Percentiles rank a stretch among this genome's conserved stretches.
phyloP scores from a whole-genome alignment of 441 rosid genomes.

The Syzygium malaccense region DNA sequence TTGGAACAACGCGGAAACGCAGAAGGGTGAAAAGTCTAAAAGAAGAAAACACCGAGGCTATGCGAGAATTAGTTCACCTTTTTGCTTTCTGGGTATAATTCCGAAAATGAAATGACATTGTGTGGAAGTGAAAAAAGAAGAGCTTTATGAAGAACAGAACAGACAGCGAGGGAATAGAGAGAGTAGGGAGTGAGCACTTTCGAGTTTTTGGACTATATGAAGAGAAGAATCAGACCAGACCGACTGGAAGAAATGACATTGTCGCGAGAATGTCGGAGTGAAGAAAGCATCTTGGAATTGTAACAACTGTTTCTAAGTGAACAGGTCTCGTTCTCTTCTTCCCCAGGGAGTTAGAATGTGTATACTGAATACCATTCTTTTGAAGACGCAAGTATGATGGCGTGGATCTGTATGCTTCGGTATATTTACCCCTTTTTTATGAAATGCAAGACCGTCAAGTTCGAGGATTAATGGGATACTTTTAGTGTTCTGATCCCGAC shows the following conservation, averaged over 20 bases:
- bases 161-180: not conserved
- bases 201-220: not conserved
- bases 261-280: not conserved
- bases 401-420: not conserved
- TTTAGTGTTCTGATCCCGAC: not conserved
- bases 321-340: not conserved
- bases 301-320: not conserved
- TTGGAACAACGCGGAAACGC: not conserved
- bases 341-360: not conserved
- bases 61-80: not conserved
- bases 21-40: not conserved
- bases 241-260: not conserved
- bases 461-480: not conserved
- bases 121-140: not conserved
- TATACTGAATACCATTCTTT: not conserved
- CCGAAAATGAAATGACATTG: not conserved
- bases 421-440: not conserved
- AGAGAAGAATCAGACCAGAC: not conserved
- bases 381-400: not conserved
- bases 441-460: not conserved
- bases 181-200: not conserved
- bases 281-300: not conserved
- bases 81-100: not conserved
- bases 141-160: not conserved
- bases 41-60: not conserved